phyloP scores from a whole-genome alignment of 306 rosid species.

The Cucumis sativus region DNA sequence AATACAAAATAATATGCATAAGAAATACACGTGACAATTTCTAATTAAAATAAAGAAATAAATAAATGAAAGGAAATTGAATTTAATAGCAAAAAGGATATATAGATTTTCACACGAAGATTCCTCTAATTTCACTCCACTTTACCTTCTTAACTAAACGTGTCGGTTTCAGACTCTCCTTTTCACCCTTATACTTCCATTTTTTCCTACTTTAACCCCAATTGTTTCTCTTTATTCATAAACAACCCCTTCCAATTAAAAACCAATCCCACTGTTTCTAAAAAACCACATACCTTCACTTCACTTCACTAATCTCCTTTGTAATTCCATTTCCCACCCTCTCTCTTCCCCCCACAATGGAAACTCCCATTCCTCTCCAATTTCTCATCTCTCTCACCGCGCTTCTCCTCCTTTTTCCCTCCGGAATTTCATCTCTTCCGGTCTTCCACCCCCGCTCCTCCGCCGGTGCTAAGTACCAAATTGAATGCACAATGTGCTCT shows the following conservation, averaged over 20 bases:
- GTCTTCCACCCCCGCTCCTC: background rate
- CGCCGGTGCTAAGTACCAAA: conserved; percentile 35
- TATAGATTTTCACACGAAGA: background rate
- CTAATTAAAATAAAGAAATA: background rate
- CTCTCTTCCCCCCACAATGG: conserved; percentile 22
- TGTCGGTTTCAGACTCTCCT: conserved; percentile 16
- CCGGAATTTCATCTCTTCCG: background rate
- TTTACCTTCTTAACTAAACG: conserved; percentile 6
- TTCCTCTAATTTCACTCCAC: background rate
- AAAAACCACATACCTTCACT: background rate
- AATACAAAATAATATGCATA: too few species aligned
- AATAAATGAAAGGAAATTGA: background rate
- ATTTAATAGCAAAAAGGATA: background rate
- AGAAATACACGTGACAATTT: background rate
- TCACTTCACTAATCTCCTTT: too few species aligned
- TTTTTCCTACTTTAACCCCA: background rate
- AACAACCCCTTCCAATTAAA: background rate
- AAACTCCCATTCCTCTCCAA: background rate
- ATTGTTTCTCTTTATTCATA: background rate
- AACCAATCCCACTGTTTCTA: background rate
- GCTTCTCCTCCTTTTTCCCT: background rate
- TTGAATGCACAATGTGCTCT: conserved; percentile 89
- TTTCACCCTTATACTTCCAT: background rate
- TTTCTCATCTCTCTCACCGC: background rate
- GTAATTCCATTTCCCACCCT: background rate